These are phyloP conservation scores for Laetiporus sulphureus DNA, from an alignment of 1,284 basidiomycete species.

Conservation along the genomic window DNA sequence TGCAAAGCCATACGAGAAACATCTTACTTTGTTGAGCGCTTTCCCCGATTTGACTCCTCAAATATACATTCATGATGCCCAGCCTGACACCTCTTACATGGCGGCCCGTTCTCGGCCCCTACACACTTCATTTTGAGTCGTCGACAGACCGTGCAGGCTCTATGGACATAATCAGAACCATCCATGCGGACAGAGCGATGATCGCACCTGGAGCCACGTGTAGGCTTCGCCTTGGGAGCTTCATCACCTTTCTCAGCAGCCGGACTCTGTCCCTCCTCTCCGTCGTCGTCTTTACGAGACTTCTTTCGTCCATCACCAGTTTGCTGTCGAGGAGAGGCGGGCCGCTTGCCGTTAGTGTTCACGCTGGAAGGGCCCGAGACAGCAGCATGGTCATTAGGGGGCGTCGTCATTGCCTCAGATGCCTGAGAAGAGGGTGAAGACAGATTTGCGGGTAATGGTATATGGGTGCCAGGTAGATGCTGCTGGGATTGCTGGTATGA, in stretches of 20 bases:
- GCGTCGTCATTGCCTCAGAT: conserved; percentile 68
- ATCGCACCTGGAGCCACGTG: conserved; percentile 76
- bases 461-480: conserved; percentile 24
- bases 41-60: conserved; percentile 91
- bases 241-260: conserved; percentile 53
- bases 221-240: conserved; percentile 69
- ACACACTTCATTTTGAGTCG: conserved; percentile 99
- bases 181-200: conserved; percentile 2
- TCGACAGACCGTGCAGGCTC: conserved; percentile 91
- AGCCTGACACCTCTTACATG: conserved; percentile 79
- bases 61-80: conserved; percentile 91
- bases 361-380: conserved; percentile 33
- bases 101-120: conserved; percentile 86
- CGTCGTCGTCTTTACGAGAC: conserved; percentile 42
- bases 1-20: not conserved
- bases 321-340: conserved; percentile 41
- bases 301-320: conserved; percentile 48
- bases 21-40: conserved; percentile 79
- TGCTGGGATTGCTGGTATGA: conserved; percentile 33
- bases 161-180: conserved; percentile 23
- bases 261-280: conserved; percentile 34
- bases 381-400: conserved; percentile 62
- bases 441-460: conserved; percentile 24
- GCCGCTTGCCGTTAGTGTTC: conserved; percentile 59
- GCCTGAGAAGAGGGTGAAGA: conserved; percentile 62